A percentile compares a stretch with the other conserved stretches of the same genome.
phyloP scores from a whole-genome alignment of 1,139 yeast species.

The Kodamaea derodonti region DNA sequence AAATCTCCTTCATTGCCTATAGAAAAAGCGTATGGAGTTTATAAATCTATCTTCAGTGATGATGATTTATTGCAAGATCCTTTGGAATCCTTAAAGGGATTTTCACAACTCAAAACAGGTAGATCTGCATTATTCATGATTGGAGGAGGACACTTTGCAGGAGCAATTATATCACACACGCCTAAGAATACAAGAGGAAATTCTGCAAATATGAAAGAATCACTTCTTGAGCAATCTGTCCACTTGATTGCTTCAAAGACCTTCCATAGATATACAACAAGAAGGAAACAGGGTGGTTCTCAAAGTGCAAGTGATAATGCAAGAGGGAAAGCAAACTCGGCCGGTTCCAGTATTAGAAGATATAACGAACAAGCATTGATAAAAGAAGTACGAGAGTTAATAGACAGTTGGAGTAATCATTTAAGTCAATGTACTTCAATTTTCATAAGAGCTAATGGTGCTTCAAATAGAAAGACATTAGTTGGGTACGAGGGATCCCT shows the following conservation, averaged over 20 bases:
- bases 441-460: constrained; percentile 83
- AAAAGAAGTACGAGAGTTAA: constrained; percentile 67
- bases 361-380: constrained; percentile 83
- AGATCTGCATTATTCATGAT: constrained; percentile 83
- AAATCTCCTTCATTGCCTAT: constrained; percentile 43
- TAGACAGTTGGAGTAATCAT: constrained; percentile 60
- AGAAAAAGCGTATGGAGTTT: constrained; percentile 59
- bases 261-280: constrained; percentile 90
- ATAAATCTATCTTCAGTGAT: constrained; percentile 58
- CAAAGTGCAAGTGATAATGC: constrained; percentile 92
- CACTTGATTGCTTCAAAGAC: constrained; percentile 74
- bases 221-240: constrained; percentile 55
- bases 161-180: constrained; percentile 79
- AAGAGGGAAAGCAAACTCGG: constrained; percentile 93
- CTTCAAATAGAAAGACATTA: constrained; percentile 59
- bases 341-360: constrained; percentile 87
- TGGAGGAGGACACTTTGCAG: constrained; percentile 99
- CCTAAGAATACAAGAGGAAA: constrained; percentile 55
- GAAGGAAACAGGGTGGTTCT: constrained; percentile 97
- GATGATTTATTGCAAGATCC: constrained; percentile 34
- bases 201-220: constrained; percentile 39
- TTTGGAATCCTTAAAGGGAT: constrained; percentile 31
- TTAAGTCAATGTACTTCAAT: constrained; percentile 62
- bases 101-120: constrained; percentile 22
- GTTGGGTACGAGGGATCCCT: constrained; percentile 63